These are phyloP conservation scores for Pulveroboletus sp. DNA, from an alignment of 768 basidiomycete genomes.

Conservation along the genomic window DNA sequence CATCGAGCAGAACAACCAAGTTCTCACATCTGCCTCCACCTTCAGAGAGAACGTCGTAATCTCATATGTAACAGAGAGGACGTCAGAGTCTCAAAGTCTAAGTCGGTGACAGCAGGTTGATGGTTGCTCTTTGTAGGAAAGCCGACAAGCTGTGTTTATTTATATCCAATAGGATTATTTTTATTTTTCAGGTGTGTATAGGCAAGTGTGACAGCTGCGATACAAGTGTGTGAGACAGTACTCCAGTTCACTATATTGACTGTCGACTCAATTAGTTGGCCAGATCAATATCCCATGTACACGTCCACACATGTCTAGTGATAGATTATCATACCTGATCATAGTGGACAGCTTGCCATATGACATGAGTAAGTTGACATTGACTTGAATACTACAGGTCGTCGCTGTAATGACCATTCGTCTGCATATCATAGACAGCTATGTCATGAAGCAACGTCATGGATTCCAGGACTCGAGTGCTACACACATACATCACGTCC, in stretches of 20 bases:
- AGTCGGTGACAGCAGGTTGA: not conserved
- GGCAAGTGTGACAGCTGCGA: not conserved
- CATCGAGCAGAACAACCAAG: slow-evolving; percentile 7
- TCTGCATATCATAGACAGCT: too few relatives aligned
- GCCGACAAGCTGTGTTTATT: not conserved
- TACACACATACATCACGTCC: too few relatives aligned
- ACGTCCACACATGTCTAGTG: too few relatives aligned
- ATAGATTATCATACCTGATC: not conserved
- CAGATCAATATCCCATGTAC: too few relatives aligned
- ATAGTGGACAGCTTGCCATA: not conserved
- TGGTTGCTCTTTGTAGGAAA: not conserved
- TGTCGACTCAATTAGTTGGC: too few relatives aligned
- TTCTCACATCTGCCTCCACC: slow-evolving; percentile 12
- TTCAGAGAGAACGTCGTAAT: not conserved
- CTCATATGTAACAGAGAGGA: too few relatives aligned
- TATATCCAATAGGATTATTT: not conserved
- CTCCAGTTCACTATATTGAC: too few relatives aligned
- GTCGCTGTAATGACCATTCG: too few relatives aligned
- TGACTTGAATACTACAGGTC: not conserved
- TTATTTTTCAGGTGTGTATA: not conserved
- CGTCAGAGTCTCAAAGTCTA: too few relatives aligned
- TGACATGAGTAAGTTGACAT: too few relatives aligned
- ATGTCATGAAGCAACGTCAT: too few relatives aligned
- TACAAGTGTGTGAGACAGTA: not conserved
- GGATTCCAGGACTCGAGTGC: too few relatives aligned